Percentiles rank a stretch among this genome's conserved stretches.
Evolutionary conservation across 2,329 filamentous ascomycete species (phyloP).

Genomic region (Thielaviopsis musarum): DNA sequence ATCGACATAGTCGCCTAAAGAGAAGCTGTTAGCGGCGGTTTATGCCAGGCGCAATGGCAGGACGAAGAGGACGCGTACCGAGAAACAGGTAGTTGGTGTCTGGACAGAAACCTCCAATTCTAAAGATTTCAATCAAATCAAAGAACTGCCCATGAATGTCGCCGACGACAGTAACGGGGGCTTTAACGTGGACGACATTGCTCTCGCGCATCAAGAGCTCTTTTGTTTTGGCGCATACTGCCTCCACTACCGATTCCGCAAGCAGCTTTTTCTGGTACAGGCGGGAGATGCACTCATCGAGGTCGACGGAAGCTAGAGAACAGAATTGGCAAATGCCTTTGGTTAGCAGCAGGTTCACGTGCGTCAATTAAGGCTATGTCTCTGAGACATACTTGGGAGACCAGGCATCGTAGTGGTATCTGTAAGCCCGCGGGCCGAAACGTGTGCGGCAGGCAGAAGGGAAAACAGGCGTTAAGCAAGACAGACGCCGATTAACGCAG

Average conservation of each 20-base stretch:
- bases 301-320: conserved; percentile 69
- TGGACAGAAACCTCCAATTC: conserved; percentile 91
- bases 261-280: conserved; percentile 95
- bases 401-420: conserved; percentile 8
- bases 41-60: not conserved
- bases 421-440: not conserved
- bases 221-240: conserved; percentile 97
- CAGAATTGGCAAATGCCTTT: not conserved
- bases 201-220: conserved; percentile 99
- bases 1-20: conserved; percentile 84
- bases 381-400: conserved; percentile 8
- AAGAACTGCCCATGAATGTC: conserved; percentile 99
- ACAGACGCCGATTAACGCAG: not conserved
- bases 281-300: conserved; percentile 95
- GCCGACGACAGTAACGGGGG: conserved; percentile 90
- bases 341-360: not conserved
- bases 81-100: conserved; percentile 98
- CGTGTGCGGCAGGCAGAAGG: not conserved
- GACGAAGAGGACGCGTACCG: conserved; percentile 33
- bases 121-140: conserved; percentile 97
- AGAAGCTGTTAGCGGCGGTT: not conserved
- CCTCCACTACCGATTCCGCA: conserved; percentile 94
- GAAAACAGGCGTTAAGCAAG: not conserved
- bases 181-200: conserved; percentile 94
- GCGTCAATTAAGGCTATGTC: not conserved